phyloP scores from a whole-genome alignment of 805 yeast genomes.

The Yarrowia hollandica region DNA sequence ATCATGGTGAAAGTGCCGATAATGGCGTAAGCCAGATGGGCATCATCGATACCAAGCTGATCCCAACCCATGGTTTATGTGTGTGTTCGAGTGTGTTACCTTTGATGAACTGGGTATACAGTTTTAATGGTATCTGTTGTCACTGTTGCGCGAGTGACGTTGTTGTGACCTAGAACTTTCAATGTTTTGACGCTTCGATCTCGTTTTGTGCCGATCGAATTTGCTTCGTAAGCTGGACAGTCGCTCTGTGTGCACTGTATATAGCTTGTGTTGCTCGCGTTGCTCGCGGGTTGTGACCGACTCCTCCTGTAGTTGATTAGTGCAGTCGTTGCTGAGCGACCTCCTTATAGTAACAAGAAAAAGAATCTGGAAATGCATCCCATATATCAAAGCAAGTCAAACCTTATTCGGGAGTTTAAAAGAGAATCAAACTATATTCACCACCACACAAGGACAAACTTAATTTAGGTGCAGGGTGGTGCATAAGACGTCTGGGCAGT shows the following conservation, averaged over 20 bases:
- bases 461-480: background rate
- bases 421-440: background rate
- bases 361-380: background rate
- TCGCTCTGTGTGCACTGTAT: too few relatives aligned
- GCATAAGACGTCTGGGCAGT: background rate
- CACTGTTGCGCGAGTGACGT: too few relatives aligned
- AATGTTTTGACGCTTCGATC: too few relatives aligned
- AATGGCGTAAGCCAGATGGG: conserved; percentile 86
- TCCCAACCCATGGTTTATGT: conserved; percentile 17
- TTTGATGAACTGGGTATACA: background rate
- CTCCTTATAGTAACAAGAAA: background rate
- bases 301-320: conserved; percentile 12
- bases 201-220: too few relatives aligned
- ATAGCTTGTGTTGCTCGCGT: background rate
- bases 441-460: background rate
- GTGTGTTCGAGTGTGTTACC: background rate
- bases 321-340: background rate
- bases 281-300: conserved; percentile 11
- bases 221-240: too few relatives aligned
- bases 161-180: too few relatives aligned
- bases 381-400: conserved; percentile 17
- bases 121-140: background rate
- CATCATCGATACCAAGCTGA: conserved; percentile 47
- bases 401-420: conserved; percentile 7
- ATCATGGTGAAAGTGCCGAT: conserved; percentile 79